Evolutionary conservation across 176 grass and related monocot genomes (phyloP).

Genomic region (Oryza punctata): DNA sequence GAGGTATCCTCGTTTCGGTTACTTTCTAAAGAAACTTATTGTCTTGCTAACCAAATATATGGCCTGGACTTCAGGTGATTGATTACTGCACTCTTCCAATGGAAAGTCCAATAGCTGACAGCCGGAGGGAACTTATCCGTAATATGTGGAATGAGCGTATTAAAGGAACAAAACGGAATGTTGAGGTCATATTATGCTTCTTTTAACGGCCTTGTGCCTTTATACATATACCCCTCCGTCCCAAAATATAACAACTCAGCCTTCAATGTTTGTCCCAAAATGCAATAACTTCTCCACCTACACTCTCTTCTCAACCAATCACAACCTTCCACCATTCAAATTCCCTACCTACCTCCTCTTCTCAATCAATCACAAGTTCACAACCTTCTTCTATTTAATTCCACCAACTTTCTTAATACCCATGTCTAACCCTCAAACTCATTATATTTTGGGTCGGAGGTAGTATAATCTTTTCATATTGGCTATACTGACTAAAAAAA

Average conservation of each 20-base stretch:
- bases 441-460: no score
- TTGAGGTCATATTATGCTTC: slow-evolving; percentile 74
- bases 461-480: slow-evolving; percentile 30
- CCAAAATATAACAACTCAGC: no score
- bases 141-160: slow-evolving; percentile 99
- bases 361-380: no score
- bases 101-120: slow-evolving; percentile 76
- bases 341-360: no score
- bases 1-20: slow-evolving; percentile 58
- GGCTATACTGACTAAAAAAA: not conserved
- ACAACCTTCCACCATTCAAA: no score
- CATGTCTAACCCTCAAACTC: no score
- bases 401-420: no score
- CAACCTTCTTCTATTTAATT: no score
- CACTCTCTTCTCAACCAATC: no score
- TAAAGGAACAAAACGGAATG: slow-evolving; percentile 91
- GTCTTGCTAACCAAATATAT: slow-evolving; percentile 32
- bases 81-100: slow-evolving; percentile 91
- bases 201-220: not conserved
- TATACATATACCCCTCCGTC: not conserved
- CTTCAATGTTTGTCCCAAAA: no score
- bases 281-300: no score
- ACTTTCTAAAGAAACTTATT: slow-evolving; percentile 17
- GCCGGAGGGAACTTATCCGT: slow-evolving; percentile 89
- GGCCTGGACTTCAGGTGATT: slow-evolving; percentile 66